Conservation (phyloP, 2,329 filamentous ascomycete species). For the Fusarium newnesense region DNA sequence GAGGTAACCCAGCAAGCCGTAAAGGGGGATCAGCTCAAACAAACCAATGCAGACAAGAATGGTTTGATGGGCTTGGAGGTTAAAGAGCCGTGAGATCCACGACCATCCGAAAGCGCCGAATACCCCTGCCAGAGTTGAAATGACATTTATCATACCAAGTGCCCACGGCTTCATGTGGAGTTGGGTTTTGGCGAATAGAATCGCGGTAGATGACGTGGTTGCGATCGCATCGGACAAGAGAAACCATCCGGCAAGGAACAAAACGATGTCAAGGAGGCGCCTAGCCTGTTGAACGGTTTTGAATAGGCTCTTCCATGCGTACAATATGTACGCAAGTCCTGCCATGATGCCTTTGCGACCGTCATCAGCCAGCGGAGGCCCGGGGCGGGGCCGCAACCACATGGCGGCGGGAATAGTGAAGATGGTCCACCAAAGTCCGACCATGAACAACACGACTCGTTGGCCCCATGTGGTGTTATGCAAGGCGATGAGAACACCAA, state of each 20-base stretch:
- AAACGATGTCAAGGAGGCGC: constrained; percentile 75
- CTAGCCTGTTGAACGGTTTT: constrained; percentile 81
- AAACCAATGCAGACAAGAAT: constrained; percentile 91
- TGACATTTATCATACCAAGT: constrained; percentile 91
- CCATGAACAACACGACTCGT: constrained; percentile 84
- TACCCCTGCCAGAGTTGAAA: constrained; percentile 85
- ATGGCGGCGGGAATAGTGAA: constrained; percentile 90
- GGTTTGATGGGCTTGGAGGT: constrained; percentile 82
- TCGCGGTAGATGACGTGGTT: constrained; percentile 92
- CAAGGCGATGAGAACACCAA: constrained; percentile 78
- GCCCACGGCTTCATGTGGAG: constrained; percentile 90
- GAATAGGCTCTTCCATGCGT: constrained; percentile 88
- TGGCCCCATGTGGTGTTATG: constrained; percentile 86
- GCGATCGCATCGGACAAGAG: constrained; percentile 93
- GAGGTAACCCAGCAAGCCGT: constrained; percentile 88
- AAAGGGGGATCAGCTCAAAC: constrained; percentile 92
- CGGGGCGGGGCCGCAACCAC: constrained; percentile 89
- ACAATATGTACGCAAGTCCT: constrained; percentile 78
- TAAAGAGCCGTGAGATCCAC: constrained; percentile 75
- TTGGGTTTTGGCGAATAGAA: constrained; percentile 94
- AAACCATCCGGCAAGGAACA: constrained; percentile 93
- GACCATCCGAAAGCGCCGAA: constrained; percentile 92
- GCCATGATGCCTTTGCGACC: constrained; percentile 50
- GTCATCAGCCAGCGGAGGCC: constrained; percentile 74
- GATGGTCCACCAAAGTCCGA: constrained; percentile 91